Evolutionary conservation across 495 filamentous ascomycete species (phyloP), one percentile per base, ranked within the genome.

Genomic region (Penicillium soppii): DNA sequence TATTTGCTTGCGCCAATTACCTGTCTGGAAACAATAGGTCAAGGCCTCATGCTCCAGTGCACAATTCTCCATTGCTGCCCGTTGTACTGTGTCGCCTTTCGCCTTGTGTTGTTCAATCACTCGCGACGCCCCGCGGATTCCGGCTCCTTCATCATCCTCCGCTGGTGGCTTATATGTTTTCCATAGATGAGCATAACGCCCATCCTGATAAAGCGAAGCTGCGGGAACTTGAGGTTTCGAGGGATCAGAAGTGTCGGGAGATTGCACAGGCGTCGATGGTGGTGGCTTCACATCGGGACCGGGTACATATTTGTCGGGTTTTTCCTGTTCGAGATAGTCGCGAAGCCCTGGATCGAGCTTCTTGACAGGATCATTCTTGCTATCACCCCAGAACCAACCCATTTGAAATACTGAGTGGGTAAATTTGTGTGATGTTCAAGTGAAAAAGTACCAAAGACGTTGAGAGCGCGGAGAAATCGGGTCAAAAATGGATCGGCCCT

Each of bases 111-210:
- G 82, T 43, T 91, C 88, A 22, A 96, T 75, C 49, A 97, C 82
- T 63, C 87, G 80, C 36, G 92, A 83, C 25, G 82, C 83, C 61
- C 87, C 87, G 36, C 59, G 57, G 19, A 59, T 36, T 26, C 62
- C 61, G 29, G 80, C 75, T 20, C 74, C 73, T 51, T 95, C 84
- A 41, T 90, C 62, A 21, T 21, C 68, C 20, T 82, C 75, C 2
- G 67, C 55, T 8, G 82, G 81, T 1, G 92, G 81, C 44, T 79
- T 75, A 79, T 98, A 97, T 38, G 81, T 88, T 66, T 85, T 87
- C 94, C 94, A 98, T 25, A 98, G 78, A 73, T 96, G 81, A 39
- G 91, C 90, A 68, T 97, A 97, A 51, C 94, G 88, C 53, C 91
- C 91, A 70, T 97, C 94, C 56, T 72, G 81, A 65, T 69, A 88